phyloP scores from a whole-genome alignment of 306 rosid genomes.

The Pueraria montana region DNA sequence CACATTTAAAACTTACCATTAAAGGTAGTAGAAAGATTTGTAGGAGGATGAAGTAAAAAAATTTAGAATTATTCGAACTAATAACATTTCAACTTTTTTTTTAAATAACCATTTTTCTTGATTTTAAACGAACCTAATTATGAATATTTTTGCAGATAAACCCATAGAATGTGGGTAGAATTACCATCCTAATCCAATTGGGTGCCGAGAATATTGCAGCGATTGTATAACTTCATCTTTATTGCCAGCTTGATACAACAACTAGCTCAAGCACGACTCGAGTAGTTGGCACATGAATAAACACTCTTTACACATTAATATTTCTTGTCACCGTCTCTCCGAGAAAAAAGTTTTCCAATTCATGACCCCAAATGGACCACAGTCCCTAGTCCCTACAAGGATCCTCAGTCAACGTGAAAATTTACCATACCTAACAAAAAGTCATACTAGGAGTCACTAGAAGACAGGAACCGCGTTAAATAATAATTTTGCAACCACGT shows the following conservation, averaged over 20 bases:
- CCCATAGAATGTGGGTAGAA: too few relatives aligned
- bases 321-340: background rate
- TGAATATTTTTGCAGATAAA: too few relatives aligned
- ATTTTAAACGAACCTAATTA: too few relatives aligned
- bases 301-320: background rate
- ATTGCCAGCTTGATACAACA: background rate
- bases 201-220: background rate
- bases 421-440: background rate
- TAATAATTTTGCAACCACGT: background rate
- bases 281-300: background rate
- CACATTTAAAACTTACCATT: too few relatives aligned
- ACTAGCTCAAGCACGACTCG: background rate
- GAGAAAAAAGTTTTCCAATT: background rate
- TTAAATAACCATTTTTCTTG: too few relatives aligned
- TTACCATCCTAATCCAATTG: background rate
- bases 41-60: too few relatives aligned
- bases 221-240: background rate
- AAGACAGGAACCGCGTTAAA: background rate
- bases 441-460: background rate
- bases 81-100: too few relatives aligned
- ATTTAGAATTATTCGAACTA: too few relatives aligned
- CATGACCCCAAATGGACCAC: constrained; percentile 4
- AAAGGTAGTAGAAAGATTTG: too few relatives aligned
- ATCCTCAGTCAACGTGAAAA: background rate
- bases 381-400: background rate